phyloP scores from a whole-genome alignment of 169 alveolate genomes.

The Cystoisospora suis region DNA sequence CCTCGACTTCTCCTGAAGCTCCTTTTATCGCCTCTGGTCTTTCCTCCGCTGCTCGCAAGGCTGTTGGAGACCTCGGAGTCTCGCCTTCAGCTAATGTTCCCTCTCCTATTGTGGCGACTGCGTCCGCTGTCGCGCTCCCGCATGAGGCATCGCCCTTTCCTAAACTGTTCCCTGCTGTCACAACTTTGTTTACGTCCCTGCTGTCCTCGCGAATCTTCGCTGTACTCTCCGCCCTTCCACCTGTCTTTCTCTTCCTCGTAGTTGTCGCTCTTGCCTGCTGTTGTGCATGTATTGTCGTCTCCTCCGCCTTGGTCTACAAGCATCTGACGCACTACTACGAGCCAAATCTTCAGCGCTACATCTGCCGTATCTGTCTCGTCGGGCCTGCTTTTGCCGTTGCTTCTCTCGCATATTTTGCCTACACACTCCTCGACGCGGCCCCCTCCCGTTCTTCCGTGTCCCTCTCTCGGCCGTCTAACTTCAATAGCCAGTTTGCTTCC shows the following conservation, averaged over 20 bases:
- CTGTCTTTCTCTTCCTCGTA: slow-evolving; percentile 12
- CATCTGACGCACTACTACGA: slow-evolving; percentile 38
- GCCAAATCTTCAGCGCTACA: slow-evolving; percentile 42
- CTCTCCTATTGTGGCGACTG: background rate
- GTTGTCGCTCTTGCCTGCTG: background rate
- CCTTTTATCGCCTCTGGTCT: background rate
- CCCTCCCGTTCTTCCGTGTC: background rate
- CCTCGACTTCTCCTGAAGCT: too few relatives aligned
- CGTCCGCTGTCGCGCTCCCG: background rate
- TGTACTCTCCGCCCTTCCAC: background rate
- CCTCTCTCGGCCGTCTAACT: too few relatives aligned
- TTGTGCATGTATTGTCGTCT: background rate
- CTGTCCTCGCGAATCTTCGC: background rate
- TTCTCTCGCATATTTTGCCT: slow-evolving; percentile 25
- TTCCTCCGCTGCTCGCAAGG: background rate
- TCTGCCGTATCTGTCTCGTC: slow-evolving; percentile 42
- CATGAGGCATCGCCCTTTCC: background rate
- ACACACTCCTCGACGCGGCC: background rate
- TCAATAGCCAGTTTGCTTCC: too few relatives aligned
- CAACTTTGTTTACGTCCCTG: background rate
- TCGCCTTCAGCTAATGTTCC: background rate
- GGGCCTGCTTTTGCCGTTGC: slow-evolving; percentile 27
- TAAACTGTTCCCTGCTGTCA: background rate
- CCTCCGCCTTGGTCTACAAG: slow-evolving; percentile 1
- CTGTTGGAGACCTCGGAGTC: background rate